Evolutionary conservation across 202 grass and related monocot species (phyloP).

Genomic region (Panicum hallii): DNA sequence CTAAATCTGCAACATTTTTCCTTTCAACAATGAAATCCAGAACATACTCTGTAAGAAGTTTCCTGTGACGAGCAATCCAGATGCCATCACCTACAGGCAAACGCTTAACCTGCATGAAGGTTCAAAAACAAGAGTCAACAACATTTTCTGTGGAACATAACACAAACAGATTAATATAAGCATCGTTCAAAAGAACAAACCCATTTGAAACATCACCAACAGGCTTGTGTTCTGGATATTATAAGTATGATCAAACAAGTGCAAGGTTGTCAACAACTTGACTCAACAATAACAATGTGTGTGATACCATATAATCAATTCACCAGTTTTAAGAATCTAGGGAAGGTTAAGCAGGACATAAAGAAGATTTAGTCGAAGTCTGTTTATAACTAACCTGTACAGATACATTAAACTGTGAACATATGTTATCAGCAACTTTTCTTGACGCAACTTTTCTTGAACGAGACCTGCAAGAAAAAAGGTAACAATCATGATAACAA

Average conservation of each 20-base stretch:
- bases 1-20: slow-evolving; percentile 82
- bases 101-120: slow-evolving; percentile 62
- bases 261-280: background rate
- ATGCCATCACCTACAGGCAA: slow-evolving; percentile 90
- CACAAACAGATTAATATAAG: slow-evolving; percentile 31
- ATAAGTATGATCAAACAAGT: background rate
- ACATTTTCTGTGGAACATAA: slow-evolving; percentile 18
- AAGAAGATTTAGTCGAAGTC: background rate
- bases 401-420: slow-evolving; percentile 61
- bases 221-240: background rate
- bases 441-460: slow-evolving; percentile 40
- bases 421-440: slow-evolving; percentile 69
- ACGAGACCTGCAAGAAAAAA: slow-evolving; percentile 49
- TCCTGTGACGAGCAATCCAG: slow-evolving; percentile 72
- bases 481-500: slow-evolving; percentile 21
- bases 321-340: background rate
- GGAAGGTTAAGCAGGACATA: background rate
- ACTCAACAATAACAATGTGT: background rate
- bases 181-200: slow-evolving; percentile 1
- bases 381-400: slow-evolving; percentile 64
- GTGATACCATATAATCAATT: background rate
- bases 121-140: slow-evolving; percentile 40
- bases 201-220: background rate
- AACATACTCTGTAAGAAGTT: slow-evolving; percentile 68
- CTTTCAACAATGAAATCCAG: slow-evolving; percentile 98